A percentile compares a stretch with the other conserved stretches of the same genome.
Evolutionary conservation across 148 eudicot species (phyloP).

Genomic region (Spergularia marina): DNA sequence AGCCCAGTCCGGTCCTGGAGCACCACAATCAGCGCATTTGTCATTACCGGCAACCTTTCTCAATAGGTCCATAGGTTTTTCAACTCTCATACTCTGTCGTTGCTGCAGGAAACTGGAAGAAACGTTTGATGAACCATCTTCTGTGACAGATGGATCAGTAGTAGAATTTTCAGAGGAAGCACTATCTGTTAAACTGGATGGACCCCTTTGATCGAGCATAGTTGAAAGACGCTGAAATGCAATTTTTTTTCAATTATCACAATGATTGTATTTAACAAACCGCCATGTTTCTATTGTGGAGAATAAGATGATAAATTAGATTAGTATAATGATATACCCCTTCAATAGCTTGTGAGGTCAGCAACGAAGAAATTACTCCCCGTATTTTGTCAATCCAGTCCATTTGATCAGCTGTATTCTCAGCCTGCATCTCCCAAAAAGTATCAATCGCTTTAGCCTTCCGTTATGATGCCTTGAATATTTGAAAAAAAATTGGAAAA

Average conservation of each 20-base stretch:
- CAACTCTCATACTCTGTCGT: slow-evolving; percentile 41
- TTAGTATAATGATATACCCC: slow-evolving; percentile 46
- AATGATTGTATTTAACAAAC: neutral
- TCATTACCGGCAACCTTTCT: slow-evolving; percentile 75
- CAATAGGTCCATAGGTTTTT: slow-evolving; percentile 69
- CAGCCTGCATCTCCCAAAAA: slow-evolving; percentile 64
- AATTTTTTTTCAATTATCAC: slow-evolving; percentile 18
- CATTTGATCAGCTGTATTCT: slow-evolving; percentile 74
- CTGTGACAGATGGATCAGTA: slow-evolving; percentile 29
- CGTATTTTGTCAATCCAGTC: slow-evolving; percentile 97
- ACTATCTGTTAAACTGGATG: slow-evolving; percentile 27
- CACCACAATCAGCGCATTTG: slow-evolving; percentile 96
- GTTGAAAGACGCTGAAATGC: slow-evolving; percentile 46
- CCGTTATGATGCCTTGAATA: neutral
- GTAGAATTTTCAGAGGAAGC: slow-evolving; percentile 48
- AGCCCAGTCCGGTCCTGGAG: slow-evolving; percentile 98
- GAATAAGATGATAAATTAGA: neutral
- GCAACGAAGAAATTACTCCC: slow-evolving; percentile 79
- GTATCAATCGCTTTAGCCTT: slow-evolving; percentile 1
- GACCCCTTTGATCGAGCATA: slow-evolving; percentile 44
- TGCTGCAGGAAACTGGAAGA: slow-evolving; percentile 61
- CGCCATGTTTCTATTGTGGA: neutral
- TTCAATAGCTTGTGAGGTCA: slow-evolving; percentile 68
- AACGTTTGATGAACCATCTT: slow-evolving; percentile 39
- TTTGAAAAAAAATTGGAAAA: neutral